A percentile compares a stretch with the other conserved stretches of the same genome.
phyloP scores from a whole-genome alignment of 2,329 filamentous ascomycete genomes.

The Teratosphaeria pseudoeucalypti region DNA sequence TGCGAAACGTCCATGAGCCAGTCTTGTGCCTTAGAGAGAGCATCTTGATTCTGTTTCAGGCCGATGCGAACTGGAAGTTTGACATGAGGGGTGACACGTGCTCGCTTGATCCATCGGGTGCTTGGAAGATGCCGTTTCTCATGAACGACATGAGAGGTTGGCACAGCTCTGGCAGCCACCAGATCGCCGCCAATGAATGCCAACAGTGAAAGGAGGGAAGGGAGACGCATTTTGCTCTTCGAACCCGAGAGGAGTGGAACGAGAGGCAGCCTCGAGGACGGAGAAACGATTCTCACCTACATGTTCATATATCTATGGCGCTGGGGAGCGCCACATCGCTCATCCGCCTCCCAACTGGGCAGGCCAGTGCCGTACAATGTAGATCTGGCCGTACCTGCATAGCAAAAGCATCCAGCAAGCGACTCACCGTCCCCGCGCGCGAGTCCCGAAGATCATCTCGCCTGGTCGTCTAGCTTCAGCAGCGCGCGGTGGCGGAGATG shows the following conservation, averaged over 20 bases:
- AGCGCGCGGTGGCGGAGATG: background rate
- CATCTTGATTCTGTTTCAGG: constrained; percentile 8
- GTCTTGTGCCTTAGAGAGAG: constrained; percentile 4
- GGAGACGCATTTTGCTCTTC: background rate
- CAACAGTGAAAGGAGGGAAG: background rate
- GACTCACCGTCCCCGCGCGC: too few relatives aligned
- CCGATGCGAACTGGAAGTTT: constrained; percentile 12
- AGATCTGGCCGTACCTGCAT: background rate
- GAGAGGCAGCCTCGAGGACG: background rate
- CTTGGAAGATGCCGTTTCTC: constrained; percentile 5
- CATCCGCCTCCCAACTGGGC: background rate
- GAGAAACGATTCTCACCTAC: background rate
- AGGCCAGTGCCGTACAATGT: background rate
- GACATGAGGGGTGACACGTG: constrained; percentile 3
- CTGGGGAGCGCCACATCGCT: background rate
- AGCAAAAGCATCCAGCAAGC: background rate
- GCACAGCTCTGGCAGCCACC: background rate
- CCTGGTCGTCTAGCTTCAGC: background rate
- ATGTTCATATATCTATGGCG: background rate
- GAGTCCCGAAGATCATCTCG: background rate
- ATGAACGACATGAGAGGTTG: constrained; percentile 7
- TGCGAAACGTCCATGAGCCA: constrained; percentile 12
- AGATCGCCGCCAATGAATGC: background rate
- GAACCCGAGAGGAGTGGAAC: background rate
- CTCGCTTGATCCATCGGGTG: constrained; percentile 6